Evolutionary conservation across 208 protist species (phyloP), one percentile per base, ranked within the genome.

Genomic region (Leishmania braziliensis): DNA sequence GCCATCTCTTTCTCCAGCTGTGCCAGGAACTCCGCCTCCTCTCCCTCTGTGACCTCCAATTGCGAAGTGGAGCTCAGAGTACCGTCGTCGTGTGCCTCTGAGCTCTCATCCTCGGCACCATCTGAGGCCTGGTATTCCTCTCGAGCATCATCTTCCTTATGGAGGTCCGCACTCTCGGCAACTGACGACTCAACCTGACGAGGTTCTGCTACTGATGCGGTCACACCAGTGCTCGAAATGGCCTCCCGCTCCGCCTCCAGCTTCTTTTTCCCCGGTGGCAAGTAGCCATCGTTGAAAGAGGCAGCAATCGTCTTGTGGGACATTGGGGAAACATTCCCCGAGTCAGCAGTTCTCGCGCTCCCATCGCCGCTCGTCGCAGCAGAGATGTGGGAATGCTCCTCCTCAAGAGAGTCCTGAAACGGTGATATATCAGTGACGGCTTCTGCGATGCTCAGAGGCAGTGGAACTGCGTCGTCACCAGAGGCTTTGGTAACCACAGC

Each of bases 11-110:
- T 69, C 33, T 86, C 39, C 72, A 86, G 74, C 68, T 86, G 78
- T 39, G 77, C 82, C 1, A 86, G 73, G 14, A 86, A 77, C 29
- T 80, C 77, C 1, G 58, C 82, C 50, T 81, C 82, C 54, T 86
- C 82, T 0, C 54, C 65, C 16, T 33, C 82, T 5, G 78, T 82
- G 50, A 86, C 70, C 43, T 75, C 78, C 63, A 86, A 53, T 50
- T 82, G 63, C 29, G 82, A 78, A 2, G 62, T 33, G 26, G 58
- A 43, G n/a, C 51, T 81, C 51, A 79, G 51, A 54, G 65, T 48
- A 23, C 62, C 58, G 36, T 48, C 56, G 50, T 84, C 68, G 29
- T 69, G 39, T 1, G 53, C 39, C 29, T n/a, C 43, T n/a, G 75
- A 56, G 26, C n/a, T 68, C 54, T 66, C 75, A 51, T 75, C 50